A percentile compares a stretch with the other conserved stretches of the same genome.
Evolutionary conservation across 805 yeast species (phyloP).

Genomic region (Wickerhamomyces chaumierensis): DNA sequence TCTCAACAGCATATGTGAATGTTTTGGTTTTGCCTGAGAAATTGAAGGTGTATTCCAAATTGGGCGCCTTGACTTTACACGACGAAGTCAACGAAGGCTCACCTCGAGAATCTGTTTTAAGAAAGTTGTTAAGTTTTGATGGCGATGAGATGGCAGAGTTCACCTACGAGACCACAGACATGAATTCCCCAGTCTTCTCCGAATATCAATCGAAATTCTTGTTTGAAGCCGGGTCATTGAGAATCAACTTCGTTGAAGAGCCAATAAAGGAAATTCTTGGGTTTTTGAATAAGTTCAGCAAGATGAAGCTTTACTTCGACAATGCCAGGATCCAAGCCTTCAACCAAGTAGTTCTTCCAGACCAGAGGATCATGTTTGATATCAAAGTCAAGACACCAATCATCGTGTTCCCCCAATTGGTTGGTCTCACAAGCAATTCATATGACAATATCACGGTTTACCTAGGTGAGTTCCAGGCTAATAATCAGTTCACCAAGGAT

Average conservation of each 20-base stretch:
- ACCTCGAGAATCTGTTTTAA: conserved; percentile 43
- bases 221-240: conserved; percentile 66
- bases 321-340: conserved; percentile 81
- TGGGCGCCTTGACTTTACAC: conserved; percentile 70
- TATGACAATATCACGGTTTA: conserved; percentile 60
- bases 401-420: conserved; percentile 59
- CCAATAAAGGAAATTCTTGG: conserved; percentile 58
- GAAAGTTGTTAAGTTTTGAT: conserved; percentile 67
- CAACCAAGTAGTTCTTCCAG: conserved; percentile 58
- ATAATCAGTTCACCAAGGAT: conserved; percentile 40
- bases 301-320: conserved; percentile 86
- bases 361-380: conserved; percentile 57
- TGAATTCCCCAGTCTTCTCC: conserved; percentile 32
- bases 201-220: conserved; percentile 43
- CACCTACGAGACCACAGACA: conserved; percentile 71
- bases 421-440: conserved; percentile 26
- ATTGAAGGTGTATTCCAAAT: conserved; percentile 55
- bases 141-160: conserved; percentile 76
- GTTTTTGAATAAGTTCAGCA: conserved; percentile 63
- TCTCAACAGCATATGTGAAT: conserved; percentile 61
- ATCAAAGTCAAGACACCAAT: conserved; percentile 72
- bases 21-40: conserved; percentile 65
- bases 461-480: conserved; percentile 72
- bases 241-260: conserved; percentile 70
- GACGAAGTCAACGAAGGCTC: conserved; percentile 67